Percentiles rank a stretch among this genome's conserved stretches.
phyloP scores from a whole-genome alignment of 106 monocot species.

The Amphibolis antarctica region DNA sequence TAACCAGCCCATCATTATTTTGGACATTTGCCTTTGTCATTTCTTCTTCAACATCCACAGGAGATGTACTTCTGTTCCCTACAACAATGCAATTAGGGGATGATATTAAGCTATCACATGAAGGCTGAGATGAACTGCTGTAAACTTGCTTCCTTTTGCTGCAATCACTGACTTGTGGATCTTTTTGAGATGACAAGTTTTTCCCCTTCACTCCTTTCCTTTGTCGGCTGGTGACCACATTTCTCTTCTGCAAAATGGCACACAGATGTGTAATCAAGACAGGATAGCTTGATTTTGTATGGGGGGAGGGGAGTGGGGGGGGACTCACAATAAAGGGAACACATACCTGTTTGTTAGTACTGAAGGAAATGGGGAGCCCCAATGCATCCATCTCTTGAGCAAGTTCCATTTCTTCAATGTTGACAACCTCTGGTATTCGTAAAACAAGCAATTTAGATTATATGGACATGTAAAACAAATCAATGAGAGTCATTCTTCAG shows the following conservation, averaged over 20 bases:
- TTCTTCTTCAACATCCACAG: neutral
- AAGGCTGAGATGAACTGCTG: neutral
- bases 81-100: neutral
- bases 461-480: neutral
- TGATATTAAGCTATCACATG: neutral
- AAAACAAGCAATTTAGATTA: conserved; percentile 4
- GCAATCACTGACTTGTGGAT: neutral
- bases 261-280: neutral
- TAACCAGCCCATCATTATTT: neutral
- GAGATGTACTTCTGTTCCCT: neutral
- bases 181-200: neutral
- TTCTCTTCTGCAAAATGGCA: neutral
- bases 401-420: conserved; percentile 41
- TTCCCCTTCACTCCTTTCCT: neutral
- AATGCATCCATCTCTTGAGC: conserved; percentile 52
- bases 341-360: conserved; percentile 41
- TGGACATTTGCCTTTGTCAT: neutral
- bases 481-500: no score
- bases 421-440: neutral
- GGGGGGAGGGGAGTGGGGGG: neutral
- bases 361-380: conserved; percentile 73
- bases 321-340: neutral
- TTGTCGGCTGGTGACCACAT: neutral
- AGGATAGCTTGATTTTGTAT: neutral
- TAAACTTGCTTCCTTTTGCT: neutral